A percentile compares a stretch with the other conserved stretches of the same genome.
Conservation (phyloP, 805 yeast species). For the Naumovozyma dairenensis region DNA sequence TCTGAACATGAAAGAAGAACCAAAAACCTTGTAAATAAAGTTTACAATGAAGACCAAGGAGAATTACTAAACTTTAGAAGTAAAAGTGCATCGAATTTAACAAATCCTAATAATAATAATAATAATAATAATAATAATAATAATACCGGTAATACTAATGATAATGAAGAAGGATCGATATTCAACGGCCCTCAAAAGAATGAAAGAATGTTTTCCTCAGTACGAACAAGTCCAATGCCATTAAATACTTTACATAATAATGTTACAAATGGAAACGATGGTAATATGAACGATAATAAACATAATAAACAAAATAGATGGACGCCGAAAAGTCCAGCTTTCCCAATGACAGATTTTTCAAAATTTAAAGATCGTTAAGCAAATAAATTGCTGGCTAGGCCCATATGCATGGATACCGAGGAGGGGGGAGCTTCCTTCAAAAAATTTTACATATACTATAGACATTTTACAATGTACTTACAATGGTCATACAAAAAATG, state of each 20-base stretch:
- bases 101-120: neutral
- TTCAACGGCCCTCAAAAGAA: neutral
- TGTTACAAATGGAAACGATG: conserved; percentile 4
- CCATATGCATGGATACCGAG: no score
- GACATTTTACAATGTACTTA: no score
- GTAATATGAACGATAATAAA: conserved; percentile 1
- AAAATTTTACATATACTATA: no score
- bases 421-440: no score
- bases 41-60: no score
- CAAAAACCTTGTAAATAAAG: no score
- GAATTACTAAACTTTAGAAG: conserved; percentile 14
- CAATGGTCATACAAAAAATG: no score
- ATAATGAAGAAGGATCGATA: no score
- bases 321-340: conserved; percentile 9
- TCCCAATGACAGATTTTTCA: conserved; percentile 25
- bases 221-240: neutral
- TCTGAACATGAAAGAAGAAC: no score
- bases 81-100: conserved; percentile 24
- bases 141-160: no score
- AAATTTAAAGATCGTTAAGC: conserved; percentile 15
- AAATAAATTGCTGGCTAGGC: no score
- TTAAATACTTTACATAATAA: neutral
- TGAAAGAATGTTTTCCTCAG: neutral
- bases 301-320: neutral
- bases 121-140: neutral